Evolutionary conservation across 352 stramenopile species (phyloP), one percentile per base, ranked within the genome.

Genomic region (Phytophthora ohioensis): DNA sequence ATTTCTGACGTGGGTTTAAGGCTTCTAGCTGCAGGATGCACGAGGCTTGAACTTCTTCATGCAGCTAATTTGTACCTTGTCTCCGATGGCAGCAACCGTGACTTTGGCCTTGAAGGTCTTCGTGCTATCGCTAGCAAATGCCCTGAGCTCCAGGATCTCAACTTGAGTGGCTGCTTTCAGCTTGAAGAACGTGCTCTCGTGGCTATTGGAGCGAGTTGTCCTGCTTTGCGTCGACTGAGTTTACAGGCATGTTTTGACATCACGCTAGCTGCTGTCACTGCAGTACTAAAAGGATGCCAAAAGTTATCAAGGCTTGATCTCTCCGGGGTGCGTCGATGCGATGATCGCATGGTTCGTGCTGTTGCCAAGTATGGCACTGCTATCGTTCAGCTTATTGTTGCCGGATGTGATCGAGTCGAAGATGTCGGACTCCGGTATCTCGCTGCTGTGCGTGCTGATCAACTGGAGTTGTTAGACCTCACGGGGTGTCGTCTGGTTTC

Each of bases 101-200:
- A 97, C 45, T 98, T 98, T 79, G 93, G 90, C 1, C 76, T 98
- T 4, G 94, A 98, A 73, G 95, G 95, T 4, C 72, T 98, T 1
- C 93, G 97, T 56, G 91, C 93, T 2, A 79, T 98, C 41, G 86
- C 89, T 9, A 78, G 72, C 12, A 77, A 77, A 42, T 93, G 84
- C 54, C 35, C 46, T 64, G 76, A 82, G 48, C 59, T 94, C 21
- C 73, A 79, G 17, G 81, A 91, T 21, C 51, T 93, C 21, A 85
- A 88, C 9, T 41, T 94, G 2, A 81, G 62, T 17, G 78, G 83
- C 3, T 98, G 92, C 60, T 96, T 95, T 48, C 87, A 96, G 64
- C 60, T 98, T 8, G 80, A 86, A 27, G 87, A 94, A 58, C 80
- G 90, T 13, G 81, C 91, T 0, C 74, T 98, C 1, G 81, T 94